These are phyloP conservation scores for Podaxis mareebaensis DNA, from an alignment of 768 basidiomycete genomes.

Conservation along the genomic window DNA sequence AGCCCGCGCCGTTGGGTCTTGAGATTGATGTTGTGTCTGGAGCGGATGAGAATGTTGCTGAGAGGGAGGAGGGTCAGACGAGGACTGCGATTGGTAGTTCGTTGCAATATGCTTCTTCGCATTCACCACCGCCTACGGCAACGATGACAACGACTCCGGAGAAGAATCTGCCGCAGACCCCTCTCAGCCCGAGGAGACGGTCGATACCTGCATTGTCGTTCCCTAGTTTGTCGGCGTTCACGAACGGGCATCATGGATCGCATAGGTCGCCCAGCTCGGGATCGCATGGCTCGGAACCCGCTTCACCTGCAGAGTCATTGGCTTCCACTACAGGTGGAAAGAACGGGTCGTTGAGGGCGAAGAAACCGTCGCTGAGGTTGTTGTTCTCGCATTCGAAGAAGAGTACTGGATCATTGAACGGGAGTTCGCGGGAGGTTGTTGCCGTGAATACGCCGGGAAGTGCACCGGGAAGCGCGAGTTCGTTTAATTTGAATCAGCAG, in stretches of 20 bases:
- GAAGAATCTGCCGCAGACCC: constrained; percentile 4
- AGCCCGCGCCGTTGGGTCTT: constrained; percentile 15
- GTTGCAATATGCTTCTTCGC: constrained; percentile 47
- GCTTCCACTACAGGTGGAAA: constrained; percentile 25
- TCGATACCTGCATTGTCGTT: constrained; percentile 43
- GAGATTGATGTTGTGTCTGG: neutral
- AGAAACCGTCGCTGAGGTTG: constrained; percentile 70
- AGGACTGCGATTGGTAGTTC: constrained; percentile 33
- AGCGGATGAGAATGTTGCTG: constrained; percentile 25
- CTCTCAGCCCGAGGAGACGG: constrained; percentile 31
- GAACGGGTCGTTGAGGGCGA: constrained; percentile 37
- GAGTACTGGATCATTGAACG: constrained; percentile 40
- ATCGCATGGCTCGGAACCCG: constrained; percentile 9
- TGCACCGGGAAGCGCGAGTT: neutral
- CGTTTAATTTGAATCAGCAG: constrained; percentile 21
- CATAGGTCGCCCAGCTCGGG: constrained; percentile 11
- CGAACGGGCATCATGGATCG: constrained; percentile 2
- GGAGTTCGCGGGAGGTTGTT: neutral
- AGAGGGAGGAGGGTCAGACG: constrained; percentile 28
- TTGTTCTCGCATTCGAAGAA: constrained; percentile 58
- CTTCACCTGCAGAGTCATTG: constrained; percentile 20
- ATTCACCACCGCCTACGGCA: constrained; percentile 27
- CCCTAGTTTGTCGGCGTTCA: constrained; percentile 30
- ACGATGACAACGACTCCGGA: constrained; percentile 20
- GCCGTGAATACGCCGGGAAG: neutral